These are phyloP conservation scores for Mortierella sp. DNA, from an alignment of 371 early-diverging fungal genomes.

Conservation along the genomic window DNA sequence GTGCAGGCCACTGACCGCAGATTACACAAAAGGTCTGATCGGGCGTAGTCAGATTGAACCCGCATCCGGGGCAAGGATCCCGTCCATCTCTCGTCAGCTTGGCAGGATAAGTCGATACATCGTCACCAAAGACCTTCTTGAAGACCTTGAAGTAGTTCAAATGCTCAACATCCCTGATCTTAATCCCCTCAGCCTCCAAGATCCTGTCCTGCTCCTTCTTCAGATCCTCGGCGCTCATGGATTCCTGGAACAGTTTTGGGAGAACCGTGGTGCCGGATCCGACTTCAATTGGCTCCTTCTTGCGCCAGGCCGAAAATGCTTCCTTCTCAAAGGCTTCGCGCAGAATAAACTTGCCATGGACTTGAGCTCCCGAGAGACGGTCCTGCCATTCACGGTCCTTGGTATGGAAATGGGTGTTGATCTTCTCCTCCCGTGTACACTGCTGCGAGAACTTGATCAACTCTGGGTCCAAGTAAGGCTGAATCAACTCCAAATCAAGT, in stretches of 20 bases:
- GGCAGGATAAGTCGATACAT: constrained; percentile 31
- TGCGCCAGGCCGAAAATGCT: constrained; percentile 64
- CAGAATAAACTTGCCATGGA: constrained; percentile 70
- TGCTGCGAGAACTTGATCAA: constrained; percentile 64
- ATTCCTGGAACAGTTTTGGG: constrained; percentile 60
- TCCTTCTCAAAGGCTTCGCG: constrained; percentile 67
- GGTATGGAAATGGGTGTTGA: constrained; percentile 47
- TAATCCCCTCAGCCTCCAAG: constrained; percentile 55
- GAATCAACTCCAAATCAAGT: constrained; percentile 60
- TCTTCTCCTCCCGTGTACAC: constrained; percentile 59
- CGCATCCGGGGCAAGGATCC: constrained; percentile 68
- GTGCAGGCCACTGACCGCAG: constrained; percentile 72
- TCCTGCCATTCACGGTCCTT: constrained; percentile 50
- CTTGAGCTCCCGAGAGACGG: constrained; percentile 46
- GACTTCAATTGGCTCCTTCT: constrained; percentile 72
- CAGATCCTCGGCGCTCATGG: constrained; percentile 39
- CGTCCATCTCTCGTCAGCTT: constrained; percentile 55
- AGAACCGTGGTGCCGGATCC: constrained; percentile 67
- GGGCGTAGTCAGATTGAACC: constrained; percentile 61
- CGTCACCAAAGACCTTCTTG: constrained; percentile 53
- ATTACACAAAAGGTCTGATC: constrained; percentile 69
- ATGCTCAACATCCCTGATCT: constrained; percentile 69
- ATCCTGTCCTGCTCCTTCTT: constrained; percentile 47
- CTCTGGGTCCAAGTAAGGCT: constrained; percentile 65
- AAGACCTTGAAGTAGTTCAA: constrained; percentile 66